These are phyloP conservation scores for Leccinum incarnatum DNA, from an alignment of 768 basidiomycete species.

Conservation along the genomic window DNA sequence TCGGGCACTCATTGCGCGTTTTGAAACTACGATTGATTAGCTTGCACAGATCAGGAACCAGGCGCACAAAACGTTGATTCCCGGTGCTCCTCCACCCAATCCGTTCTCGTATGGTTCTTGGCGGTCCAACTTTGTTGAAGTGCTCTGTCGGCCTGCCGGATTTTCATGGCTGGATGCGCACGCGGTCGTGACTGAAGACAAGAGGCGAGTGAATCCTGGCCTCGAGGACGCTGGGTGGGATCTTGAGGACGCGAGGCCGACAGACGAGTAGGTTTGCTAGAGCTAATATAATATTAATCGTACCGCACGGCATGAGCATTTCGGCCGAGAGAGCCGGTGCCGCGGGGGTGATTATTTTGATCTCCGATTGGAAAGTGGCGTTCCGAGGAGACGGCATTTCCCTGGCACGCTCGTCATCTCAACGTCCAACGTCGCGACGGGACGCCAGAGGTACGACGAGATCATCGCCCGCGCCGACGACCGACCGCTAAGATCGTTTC, in stretches of 20 bases:
- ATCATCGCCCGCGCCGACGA: conserved; percentile 5
- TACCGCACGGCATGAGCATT: not conserved
- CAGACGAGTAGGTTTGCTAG: conserved; percentile 11
- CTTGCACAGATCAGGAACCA: conserved; percentile 72
- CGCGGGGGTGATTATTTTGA: conserved; percentile 22
- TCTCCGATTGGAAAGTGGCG: conserved; percentile 24
- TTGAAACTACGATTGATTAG: conserved; percentile 7
- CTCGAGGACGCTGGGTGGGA: conserved; percentile 33
- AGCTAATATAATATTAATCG: not conserved
- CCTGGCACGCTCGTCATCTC: conserved; percentile 16
- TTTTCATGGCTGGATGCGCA: conserved; percentile 74
- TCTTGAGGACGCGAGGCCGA: conserved; percentile 15
- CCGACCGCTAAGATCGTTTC: conserved; percentile 11
- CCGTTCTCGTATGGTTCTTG: conserved; percentile 83
- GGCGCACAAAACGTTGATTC: conserved; percentile 68
- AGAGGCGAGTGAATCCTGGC: conserved; percentile 74
- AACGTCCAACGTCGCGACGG: conserved; percentile 11
- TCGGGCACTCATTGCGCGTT: conserved; percentile 28
- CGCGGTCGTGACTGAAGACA: conserved; percentile 65
- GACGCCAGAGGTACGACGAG: conserved; percentile 21
- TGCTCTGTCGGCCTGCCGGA: conserved; percentile 78
- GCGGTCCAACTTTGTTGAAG: conserved; percentile 68
- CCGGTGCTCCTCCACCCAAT: conserved; percentile 69
- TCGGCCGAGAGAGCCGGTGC: not conserved
- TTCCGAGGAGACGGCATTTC: conserved; percentile 30